Evolutionary conservation across 768 basidiomycete species (phyloP).

Genomic region (Dioszegia hungarica): DNA sequence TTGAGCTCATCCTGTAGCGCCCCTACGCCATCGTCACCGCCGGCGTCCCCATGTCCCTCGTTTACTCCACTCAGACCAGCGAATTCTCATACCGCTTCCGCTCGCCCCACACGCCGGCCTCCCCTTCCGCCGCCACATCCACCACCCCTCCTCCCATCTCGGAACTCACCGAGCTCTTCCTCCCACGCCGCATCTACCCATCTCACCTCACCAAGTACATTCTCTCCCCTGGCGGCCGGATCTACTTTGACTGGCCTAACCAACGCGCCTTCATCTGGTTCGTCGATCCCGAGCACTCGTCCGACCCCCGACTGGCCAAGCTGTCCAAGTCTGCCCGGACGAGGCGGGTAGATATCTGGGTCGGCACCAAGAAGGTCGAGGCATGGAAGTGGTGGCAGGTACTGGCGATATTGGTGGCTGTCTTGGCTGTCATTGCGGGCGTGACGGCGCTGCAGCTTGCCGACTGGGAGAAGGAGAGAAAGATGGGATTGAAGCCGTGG

Average conservation of each 20-base stretch:
- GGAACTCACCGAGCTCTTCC: slow-evolving; percentile 37
- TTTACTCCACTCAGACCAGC: slow-evolving; percentile 55
- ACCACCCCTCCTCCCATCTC: slow-evolving; percentile 8
- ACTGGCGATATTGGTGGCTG: background rate
- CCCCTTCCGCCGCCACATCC: background rate
- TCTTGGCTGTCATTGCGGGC: background rate
- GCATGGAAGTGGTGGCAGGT: slow-evolving; percentile 5
- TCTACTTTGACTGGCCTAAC: slow-evolving; percentile 24
- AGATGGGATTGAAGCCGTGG: slow-evolving; percentile 4
- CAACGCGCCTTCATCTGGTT: slow-evolving; percentile 36
- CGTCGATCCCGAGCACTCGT: slow-evolving; percentile 10
- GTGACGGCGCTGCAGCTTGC: slow-evolving; percentile 9
- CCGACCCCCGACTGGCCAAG: background rate
- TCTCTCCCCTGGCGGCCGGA: slow-evolving; percentile 27
- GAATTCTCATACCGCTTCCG: slow-evolving; percentile 27
- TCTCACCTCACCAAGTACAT: slow-evolving; percentile 10
- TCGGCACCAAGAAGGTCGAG: slow-evolving; percentile 5
- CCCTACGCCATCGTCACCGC: slow-evolving; percentile 89
- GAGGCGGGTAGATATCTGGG: slow-evolving; percentile 32
- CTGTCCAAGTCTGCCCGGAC: slow-evolving; percentile 1
- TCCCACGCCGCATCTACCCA: slow-evolving; percentile 27
- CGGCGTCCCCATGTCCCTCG: slow-evolving; percentile 68
- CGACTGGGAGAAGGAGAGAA: slow-evolving; percentile 18
- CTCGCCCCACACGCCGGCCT: slow-evolving; percentile 8
- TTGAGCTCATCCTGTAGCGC: slow-evolving; percentile 50